Base-by-base conservation (phyloP, 805 yeast species). In the Torulaspora gathmanii region DNA sequence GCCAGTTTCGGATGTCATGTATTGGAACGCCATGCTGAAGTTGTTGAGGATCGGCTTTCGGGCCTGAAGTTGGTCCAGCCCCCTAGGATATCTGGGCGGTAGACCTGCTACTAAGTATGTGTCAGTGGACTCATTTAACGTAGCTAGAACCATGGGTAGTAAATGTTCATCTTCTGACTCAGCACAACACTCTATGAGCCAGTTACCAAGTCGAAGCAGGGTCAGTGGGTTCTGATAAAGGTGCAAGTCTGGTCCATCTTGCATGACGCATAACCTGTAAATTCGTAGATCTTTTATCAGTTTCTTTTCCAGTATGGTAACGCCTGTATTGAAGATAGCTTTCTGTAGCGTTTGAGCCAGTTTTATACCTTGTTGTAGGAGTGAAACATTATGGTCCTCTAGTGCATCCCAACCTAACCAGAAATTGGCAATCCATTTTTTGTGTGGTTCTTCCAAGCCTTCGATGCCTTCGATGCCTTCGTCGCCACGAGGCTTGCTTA, bases 1-100 rank as follows among this genome's bases (percentile, higher is more conserved):
- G 33, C 89, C 91, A 5, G 95, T 85, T 16, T 78, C 78, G 36
- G 73, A 74, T 1, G 97, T 93, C 22, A 90, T 86, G 52, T 83
- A 84, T 63, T 88, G 96, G 64, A 93, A 93, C 28, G 95, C 95
- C 46, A 83, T 78, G 37, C 96, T 90, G 60, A 93, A 93, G 6
- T 87, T 82, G 61, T 93, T 91, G 40, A 83, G 68, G 28, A 81
- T 65, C 0, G 81, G 74, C 26, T 73, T 72, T 36, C 63, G 69
- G 11, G 62, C 54, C 13, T 53, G 54, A 12, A 53, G 35, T 4
- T 47, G 50, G 38, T 54, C 61, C 72, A 54, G 72, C 49, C 71
- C 75, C 56, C 75, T 59, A 19, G 91, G 87, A 53, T 80, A 83
- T 55, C 86, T 78, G 2, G 96, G 93, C 0, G 95, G 90, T 45